Evolutionary conservation across 768 basidiomycete genomes (phyloP).

Genomic region (Boletus pseudo-olivaceus): DNA sequence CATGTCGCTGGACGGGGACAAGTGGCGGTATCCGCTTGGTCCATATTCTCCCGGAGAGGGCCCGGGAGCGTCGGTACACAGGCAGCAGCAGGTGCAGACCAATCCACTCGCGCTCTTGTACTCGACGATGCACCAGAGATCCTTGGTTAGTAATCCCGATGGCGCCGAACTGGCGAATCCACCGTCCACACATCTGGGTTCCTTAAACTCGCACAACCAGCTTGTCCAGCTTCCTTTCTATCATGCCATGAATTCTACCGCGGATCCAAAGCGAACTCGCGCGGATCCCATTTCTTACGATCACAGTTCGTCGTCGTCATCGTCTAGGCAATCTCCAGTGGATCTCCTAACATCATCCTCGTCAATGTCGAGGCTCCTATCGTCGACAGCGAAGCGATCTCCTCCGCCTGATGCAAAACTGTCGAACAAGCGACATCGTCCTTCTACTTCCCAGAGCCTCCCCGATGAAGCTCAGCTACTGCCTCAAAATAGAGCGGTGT

Average conservation of each 20-base stretch:
- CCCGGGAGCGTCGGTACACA: conserved; percentile 8
- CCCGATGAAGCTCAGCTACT: conserved; percentile 10
- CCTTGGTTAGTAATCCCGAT: conserved; percentile 5
- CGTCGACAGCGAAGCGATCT: conserved; percentile 27
- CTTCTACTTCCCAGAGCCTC: conserved; percentile 13
- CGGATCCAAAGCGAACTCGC: conserved; percentile 9
- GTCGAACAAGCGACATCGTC: conserved; percentile 35
- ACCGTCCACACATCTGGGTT: background rate
- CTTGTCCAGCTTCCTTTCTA: conserved; percentile 13
- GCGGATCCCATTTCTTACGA: conserved; percentile 12
- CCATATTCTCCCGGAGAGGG: conserved; percentile 9
- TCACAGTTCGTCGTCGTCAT: conserved; percentile 25
- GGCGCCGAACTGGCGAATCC: conserved; percentile 3
- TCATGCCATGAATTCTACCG: conserved; percentile 7
- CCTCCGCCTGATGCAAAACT: conserved; percentile 20
- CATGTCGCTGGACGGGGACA: conserved; percentile 60
- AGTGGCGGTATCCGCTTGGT: conserved; percentile 34
- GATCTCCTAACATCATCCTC: conserved; percentile 19
- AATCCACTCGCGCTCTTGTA: conserved; percentile 14
- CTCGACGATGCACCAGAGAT: conserved; percentile 19
- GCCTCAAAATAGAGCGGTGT: conserved; percentile 20
- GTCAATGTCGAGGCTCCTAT: conserved; percentile 4
- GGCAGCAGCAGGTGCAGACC: conserved; percentile 18
- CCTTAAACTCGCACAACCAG: conserved; percentile 12
- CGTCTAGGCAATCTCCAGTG: conserved; percentile 26